Evolutionary conservation across 2,329 filamentous ascomycete species (phyloP).

Genomic region (Reticulascus tulasneorum): DNA sequence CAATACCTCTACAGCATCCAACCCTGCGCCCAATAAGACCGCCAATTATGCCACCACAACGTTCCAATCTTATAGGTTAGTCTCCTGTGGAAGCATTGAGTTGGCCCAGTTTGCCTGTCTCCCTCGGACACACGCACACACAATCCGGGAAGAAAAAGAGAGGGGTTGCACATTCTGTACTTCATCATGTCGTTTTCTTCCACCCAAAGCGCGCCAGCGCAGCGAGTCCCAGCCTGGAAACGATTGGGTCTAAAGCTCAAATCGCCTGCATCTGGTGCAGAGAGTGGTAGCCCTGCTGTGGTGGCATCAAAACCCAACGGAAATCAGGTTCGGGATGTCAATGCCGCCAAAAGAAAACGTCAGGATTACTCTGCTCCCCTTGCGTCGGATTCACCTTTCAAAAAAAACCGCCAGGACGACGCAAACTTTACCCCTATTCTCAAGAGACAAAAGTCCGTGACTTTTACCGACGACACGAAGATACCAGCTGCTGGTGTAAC

Average conservation of each 20-base stretch:
- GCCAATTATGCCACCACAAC: slow-evolving; percentile 8
- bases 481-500: slow-evolving; percentile 13
- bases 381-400: slow-evolving; percentile 19
- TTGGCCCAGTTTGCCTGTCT: slow-evolving; percentile 6
- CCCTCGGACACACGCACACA: slow-evolving; percentile 4
- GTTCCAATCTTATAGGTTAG: slow-evolving; percentile 12
- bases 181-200: slow-evolving; percentile 42
- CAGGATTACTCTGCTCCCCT: slow-evolving; percentile 12
- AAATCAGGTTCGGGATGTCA: slow-evolving; percentile 14
- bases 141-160: slow-evolving; percentile 4
- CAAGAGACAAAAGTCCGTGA: slow-evolving; percentile 42
- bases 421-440: slow-evolving; percentile 15
- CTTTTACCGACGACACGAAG: slow-evolving; percentile 43
- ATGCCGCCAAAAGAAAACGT: slow-evolving; percentile 17
- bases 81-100: slow-evolving; percentile 9
- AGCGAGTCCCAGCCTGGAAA: slow-evolving; percentile 56
- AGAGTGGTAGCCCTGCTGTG: slow-evolving; percentile 12
- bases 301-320: slow-evolving; percentile 21
- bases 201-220: slow-evolving; percentile 36
- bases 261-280: slow-evolving; percentile 22
- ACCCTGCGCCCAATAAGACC: slow-evolving; percentile 12
- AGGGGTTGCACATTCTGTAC: slow-evolving; percentile 19
- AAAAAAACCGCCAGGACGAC: slow-evolving; percentile 22
- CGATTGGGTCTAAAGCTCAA: slow-evolving; percentile 62
- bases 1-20: slow-evolving; percentile 11